Conservation (phyloP, 306 rosid genomes). For the Rubus idaeus region DNA sequence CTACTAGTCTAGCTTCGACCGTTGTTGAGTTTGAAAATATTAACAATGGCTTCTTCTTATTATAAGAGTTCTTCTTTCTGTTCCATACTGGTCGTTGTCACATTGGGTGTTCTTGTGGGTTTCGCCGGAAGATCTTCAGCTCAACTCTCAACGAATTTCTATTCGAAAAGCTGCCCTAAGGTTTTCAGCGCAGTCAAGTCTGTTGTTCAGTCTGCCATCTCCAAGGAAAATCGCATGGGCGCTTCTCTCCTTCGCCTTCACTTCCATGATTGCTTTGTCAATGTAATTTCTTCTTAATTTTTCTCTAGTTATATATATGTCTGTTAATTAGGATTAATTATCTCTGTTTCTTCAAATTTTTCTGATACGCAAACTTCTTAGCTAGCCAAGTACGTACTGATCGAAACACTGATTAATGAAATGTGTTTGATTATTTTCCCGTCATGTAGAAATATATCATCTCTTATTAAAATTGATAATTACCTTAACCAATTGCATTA, state of each 20-base stretch:
- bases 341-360: neutral
- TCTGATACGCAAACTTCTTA: neutral
- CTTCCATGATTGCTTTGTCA: conserved; percentile 83
- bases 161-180: conserved; percentile 56
- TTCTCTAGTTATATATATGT: neutral
- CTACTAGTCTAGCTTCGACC: neutral
- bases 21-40: conserved; percentile 2
- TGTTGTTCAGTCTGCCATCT: conserved; percentile 51
- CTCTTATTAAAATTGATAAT: too few relatives aligned
- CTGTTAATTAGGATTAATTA: neutral
- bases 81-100: neutral
- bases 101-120: conserved; percentile 28
- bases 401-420: neutral
- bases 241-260: conserved; percentile 81
- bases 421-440: neutral
- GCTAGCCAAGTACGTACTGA: neutral
- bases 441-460: neutral
- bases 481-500: neutral
- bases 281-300: conserved; percentile 37
- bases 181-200: conserved; percentile 37
- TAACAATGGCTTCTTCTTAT: neutral
- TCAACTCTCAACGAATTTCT: conserved; percentile 48
- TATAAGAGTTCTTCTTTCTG: neutral
- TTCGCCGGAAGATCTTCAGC: conserved; percentile 41
- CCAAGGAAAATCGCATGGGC: conserved; percentile 64